These are phyloP conservation scores for Halteria grandinella DNA, from an alignment of 73 alveolate genomes.

Conservation along the genomic window DNA sequence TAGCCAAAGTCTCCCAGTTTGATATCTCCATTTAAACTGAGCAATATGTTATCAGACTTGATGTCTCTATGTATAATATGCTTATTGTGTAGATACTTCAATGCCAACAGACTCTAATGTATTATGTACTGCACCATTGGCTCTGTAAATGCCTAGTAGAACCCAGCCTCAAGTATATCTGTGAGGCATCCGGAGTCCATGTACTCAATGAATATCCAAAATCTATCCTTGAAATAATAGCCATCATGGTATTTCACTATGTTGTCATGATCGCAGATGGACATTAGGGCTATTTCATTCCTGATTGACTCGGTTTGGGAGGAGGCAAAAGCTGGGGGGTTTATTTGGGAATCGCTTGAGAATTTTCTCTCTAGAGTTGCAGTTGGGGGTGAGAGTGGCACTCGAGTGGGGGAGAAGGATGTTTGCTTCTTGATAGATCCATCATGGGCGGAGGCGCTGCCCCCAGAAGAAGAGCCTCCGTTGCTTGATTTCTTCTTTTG, in stretches of 20 bases:
- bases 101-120: constrained; percentile 49
- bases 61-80: constrained; percentile 88
- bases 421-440: too few relatives aligned
- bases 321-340: too few relatives aligned
- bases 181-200: constrained; percentile 61
- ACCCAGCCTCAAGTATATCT: constrained; percentile 30
- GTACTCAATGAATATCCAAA: constrained; percentile 52
- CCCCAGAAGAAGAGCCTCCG: too few relatives aligned
- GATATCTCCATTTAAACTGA: constrained; percentile 67
- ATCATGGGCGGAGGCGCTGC: too few relatives aligned
- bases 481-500: too few relatives aligned
- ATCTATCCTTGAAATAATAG: constrained; percentile 34
- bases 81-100: constrained; percentile 44
- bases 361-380: too few relatives aligned
- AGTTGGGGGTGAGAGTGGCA: too few relatives aligned
- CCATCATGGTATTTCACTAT: constrained; percentile 54
- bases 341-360: too few relatives aligned
- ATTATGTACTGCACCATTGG: constrained; percentile 50
- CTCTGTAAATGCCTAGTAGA: constrained; percentile 48
- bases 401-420: too few relatives aligned
- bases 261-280: constrained; percentile 6
- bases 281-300: constrained; percentile 60
- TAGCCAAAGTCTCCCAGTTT: constrained; percentile 86
- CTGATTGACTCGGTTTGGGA: neutral
- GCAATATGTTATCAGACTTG: constrained; percentile 81